Conservation (phyloP, 2,329 filamentous ascomycete species). For the Cadophora sp. region DNA sequence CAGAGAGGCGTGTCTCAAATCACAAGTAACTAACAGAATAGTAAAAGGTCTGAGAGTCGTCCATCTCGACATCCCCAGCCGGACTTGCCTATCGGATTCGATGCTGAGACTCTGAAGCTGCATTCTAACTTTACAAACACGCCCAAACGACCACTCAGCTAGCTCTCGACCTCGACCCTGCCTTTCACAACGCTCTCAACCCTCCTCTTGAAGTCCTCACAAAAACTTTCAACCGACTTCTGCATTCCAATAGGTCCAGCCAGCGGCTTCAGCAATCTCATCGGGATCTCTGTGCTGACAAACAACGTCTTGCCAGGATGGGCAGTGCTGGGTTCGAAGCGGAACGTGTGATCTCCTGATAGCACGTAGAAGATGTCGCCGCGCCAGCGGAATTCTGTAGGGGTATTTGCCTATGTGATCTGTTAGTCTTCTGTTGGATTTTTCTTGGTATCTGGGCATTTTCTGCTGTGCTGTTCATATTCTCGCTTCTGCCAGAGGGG, state of each 20-base stretch:
- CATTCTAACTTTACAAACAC: background rate
- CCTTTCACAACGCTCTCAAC: slow-evolving; percentile 23
- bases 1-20: background rate
- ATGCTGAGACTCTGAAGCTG: background rate
- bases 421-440: background rate
- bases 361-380: slow-evolving; percentile 32
- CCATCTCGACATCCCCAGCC: background rate
- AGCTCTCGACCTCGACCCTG: slow-evolving; percentile 5
- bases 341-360: slow-evolving; percentile 34
- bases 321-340: slow-evolving; percentile 33
- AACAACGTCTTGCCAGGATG: slow-evolving; percentile 37
- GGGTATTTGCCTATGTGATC: slow-evolving; percentile 29
- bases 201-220: slow-evolving; percentile 21
- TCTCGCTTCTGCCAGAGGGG: background rate
- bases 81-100: background rate
- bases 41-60: slow-evolving; percentile 2
- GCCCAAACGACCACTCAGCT: background rate
- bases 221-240: slow-evolving; percentile 22
- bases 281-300: slow-evolving; percentile 33
- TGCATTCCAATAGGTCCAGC: slow-evolving; percentile 20
- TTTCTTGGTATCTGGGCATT: background rate
- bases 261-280: slow-evolving; percentile 24
- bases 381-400: slow-evolving; percentile 32
- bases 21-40: background rate
- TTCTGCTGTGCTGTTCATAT: background rate